Conservation (phyloP, 179 eudicot genomes). For the Patellifolia procumbens region DNA sequence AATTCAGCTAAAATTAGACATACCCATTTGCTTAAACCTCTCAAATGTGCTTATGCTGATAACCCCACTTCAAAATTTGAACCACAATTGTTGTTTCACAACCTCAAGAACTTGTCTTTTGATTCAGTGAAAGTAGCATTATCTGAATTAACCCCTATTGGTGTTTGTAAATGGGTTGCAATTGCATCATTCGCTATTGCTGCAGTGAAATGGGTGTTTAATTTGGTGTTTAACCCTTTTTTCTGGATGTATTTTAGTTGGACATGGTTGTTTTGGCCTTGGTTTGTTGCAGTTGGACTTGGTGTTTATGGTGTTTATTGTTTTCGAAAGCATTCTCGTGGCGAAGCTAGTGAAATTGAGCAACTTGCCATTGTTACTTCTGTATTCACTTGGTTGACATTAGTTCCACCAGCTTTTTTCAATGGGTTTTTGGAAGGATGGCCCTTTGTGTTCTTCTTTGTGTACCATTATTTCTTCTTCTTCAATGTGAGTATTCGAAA, state of each 20-base stretch:
- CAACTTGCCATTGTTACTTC: conserved; percentile 75
- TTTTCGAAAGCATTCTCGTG: conserved; percentile 49
- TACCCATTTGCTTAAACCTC: too few relatives aligned
- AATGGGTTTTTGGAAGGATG: conserved; percentile 92
- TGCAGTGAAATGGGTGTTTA: conserved; percentile 20
- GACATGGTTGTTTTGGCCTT: conserved; percentile 96
- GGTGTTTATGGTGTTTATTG: conserved; percentile 61
- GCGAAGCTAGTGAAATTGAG: conserved; percentile 57
- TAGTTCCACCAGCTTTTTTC: conserved; percentile 83
- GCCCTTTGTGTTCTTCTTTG: conserved; percentile 80
- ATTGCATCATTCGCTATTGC: too few relatives aligned
- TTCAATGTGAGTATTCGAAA: conserved; percentile 72
- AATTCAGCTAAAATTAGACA: too few relatives aligned
- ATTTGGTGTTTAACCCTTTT: conserved; percentile 59
- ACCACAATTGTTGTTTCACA: too few relatives aligned
- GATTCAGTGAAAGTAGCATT: too few relatives aligned
- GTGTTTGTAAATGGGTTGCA: too few relatives aligned
- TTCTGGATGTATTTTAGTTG: conserved; percentile 91
- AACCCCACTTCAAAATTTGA: too few relatives aligned
- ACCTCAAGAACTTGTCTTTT: too few relatives aligned
- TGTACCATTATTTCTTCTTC: conserved; percentile 86
- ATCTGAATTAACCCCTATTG: too few relatives aligned
- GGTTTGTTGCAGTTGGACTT: conserved; percentile 60
- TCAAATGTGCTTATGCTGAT: too few relatives aligned
- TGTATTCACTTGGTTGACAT: conserved; percentile 72